Evolutionary conservation across 257 asterid species (phyloP).

Genomic region (Parsonsia alboflavescens): DNA sequence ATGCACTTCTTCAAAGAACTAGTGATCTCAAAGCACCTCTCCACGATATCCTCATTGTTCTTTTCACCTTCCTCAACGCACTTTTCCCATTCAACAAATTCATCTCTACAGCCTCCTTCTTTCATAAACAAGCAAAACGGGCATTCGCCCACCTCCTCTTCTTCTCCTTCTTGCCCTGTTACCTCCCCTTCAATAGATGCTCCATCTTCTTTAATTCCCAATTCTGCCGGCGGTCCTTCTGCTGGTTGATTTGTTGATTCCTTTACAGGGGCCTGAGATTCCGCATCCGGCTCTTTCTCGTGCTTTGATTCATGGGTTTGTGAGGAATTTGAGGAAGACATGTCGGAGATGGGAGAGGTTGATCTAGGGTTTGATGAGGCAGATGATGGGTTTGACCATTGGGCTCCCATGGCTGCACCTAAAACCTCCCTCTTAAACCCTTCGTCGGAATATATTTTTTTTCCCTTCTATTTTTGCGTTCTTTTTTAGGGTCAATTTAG

Average conservation of each 20-base stretch:
- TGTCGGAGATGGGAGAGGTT: slow-evolving; percentile 26
- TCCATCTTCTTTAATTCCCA: slow-evolving; percentile 8
- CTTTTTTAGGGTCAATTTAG: not conserved
- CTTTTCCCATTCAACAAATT: slow-evolving; percentile 61
- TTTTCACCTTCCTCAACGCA: slow-evolving; percentile 69
- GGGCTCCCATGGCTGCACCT: slow-evolving; percentile 10
- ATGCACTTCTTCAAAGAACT: slow-evolving; percentile 60
- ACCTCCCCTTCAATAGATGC: slow-evolving; percentile 5
- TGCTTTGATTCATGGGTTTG: slow-evolving; percentile 18
- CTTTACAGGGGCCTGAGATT: slow-evolving; percentile 13
- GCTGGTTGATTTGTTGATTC: slow-evolving; percentile 27
- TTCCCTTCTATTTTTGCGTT: not conserved
- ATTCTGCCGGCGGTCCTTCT: slow-evolving; percentile 20
- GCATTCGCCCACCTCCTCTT: slow-evolving; percentile 66
- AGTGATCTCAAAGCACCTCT: slow-evolving; percentile 55
- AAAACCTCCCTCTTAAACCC: slow-evolving; percentile 57
- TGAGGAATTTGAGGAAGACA: slow-evolving; percentile 37
- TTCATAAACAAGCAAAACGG: slow-evolving; percentile 87
- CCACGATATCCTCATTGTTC: slow-evolving; percentile 54
- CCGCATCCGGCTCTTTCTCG: slow-evolving; percentile 8
- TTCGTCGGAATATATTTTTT: not conserved
- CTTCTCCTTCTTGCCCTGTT: slow-evolving; percentile 30
- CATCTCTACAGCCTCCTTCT: slow-evolving; percentile 72
- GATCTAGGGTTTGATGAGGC: slow-evolving; percentile 30
- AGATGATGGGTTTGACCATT: slow-evolving; percentile 12